Conservation (phyloP, 768 basidiomycete species). For the Scleroderma bovista region DNA sequence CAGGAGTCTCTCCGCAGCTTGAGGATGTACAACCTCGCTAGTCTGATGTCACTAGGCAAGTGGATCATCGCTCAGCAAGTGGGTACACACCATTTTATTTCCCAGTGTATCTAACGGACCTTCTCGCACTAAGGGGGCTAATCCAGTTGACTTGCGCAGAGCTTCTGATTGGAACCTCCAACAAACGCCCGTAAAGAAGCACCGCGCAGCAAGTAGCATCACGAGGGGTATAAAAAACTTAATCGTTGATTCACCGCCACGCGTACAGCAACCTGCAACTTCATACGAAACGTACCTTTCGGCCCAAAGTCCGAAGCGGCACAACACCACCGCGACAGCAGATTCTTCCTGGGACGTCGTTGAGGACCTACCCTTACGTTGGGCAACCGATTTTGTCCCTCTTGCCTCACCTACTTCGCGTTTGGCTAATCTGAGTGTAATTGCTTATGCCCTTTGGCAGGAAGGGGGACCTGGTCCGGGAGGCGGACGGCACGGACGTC, state of each 20-base stretch:
- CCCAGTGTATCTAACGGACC: constrained; percentile 5
- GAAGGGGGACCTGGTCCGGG: constrained; percentile 45
- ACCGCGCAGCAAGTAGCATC: constrained; percentile 52
- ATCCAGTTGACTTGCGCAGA: constrained; percentile 55
- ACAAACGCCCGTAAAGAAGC: constrained; percentile 39
- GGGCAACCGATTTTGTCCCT: constrained; percentile 85
- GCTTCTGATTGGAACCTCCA: constrained; percentile 48
- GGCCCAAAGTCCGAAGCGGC: constrained; percentile 21
- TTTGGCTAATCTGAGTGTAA: constrained; percentile 49
- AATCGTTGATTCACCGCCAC: constrained; percentile 37
- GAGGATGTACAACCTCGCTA: constrained; percentile 81
- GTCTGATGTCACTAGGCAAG: constrained; percentile 67
- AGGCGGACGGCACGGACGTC: constrained; percentile 40
- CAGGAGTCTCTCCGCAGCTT: constrained; percentile 50
- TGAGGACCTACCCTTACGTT: constrained; percentile 67
- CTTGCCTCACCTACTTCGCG: constrained; percentile 67
- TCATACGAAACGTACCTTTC: constrained; percentile 27
- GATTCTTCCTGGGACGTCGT: constrained; percentile 69
- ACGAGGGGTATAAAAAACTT: constrained; percentile 61
- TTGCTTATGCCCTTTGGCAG: constrained; percentile 65
- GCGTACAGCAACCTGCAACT: constrained; percentile 18
- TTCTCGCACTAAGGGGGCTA: constrained; percentile 38
- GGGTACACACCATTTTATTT: constrained; percentile 5
- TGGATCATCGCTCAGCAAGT: constrained; percentile 72
- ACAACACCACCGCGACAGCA: constrained; percentile 29